A percentile compares a stretch with the other conserved stretches of the same genome.
Conservation (phyloP, 176 grass and related monocot species). For the Bothriochloa decipiens region DNA sequence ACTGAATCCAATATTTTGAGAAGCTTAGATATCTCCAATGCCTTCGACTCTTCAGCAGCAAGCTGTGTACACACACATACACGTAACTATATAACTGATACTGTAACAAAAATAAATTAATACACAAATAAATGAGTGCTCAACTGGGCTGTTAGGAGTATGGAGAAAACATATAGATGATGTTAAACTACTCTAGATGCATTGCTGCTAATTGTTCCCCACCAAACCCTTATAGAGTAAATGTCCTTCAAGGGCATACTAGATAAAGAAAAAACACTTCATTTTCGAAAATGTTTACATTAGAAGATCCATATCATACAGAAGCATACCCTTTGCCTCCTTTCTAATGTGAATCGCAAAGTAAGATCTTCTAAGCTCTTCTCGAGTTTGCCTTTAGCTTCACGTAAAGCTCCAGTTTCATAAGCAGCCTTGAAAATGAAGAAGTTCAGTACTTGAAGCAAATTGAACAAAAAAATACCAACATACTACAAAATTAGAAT, state of each 20-base stretch:
- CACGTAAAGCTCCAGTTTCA: constrained; percentile 83
- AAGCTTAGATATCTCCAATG: constrained; percentile 63
- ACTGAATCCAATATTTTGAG: constrained; percentile 52
- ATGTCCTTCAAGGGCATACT: neutral
- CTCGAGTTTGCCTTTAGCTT: constrained; percentile 89
- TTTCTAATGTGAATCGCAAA: constrained; percentile 76
- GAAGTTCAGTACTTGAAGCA: constrained; percentile 21
- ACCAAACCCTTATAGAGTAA: neutral
- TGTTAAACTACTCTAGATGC: constrained; percentile 12
- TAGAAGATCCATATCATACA: constrained; percentile 15
- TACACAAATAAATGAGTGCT: constrained; percentile 5
- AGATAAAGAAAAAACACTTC: constrained; percentile 11
- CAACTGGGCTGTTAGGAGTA: neutral
- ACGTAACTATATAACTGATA: constrained; percentile 25
- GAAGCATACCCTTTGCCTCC: constrained; percentile 69
- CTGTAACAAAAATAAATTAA: constrained; percentile 24
- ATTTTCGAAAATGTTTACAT: neutral
- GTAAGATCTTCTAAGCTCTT: constrained; percentile 84
- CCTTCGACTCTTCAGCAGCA: constrained; percentile 76
- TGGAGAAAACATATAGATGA: constrained; percentile 27
- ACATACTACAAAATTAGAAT: neutral
- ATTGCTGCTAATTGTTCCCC: neutral
- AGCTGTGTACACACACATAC: constrained; percentile 43
- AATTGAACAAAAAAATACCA: constrained; percentile 23
- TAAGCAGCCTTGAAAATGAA: constrained; percentile 67